A percentile compares a stretch with the other conserved stretches of the same genome.
Conservation (phyloP, 192 early-diverging fungal species). For the Coemansia sp. region DNA sequence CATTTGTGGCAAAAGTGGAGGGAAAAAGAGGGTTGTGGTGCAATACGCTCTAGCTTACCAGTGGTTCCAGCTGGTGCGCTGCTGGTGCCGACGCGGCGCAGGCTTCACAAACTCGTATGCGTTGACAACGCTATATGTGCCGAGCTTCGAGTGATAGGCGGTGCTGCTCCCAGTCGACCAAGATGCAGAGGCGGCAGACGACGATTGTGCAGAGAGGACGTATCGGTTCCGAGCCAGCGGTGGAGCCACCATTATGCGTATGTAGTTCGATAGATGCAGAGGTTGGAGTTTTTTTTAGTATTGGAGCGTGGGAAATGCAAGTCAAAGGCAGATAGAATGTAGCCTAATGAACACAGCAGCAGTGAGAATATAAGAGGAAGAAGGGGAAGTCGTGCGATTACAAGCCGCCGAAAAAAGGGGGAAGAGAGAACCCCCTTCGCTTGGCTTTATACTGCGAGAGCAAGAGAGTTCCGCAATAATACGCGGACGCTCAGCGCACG, state of each 20-base stretch:
- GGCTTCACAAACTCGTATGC: conserved; percentile 71
- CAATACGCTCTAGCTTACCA: conserved; percentile 60
- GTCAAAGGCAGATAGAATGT: background rate
- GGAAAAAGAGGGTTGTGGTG: background rate
- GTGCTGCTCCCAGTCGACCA: background rate
- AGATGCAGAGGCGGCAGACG: background rate
- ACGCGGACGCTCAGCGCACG: background rate
- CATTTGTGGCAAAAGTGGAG: background rate
- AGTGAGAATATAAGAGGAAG: background rate
- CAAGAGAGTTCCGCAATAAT: background rate
- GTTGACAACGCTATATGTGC: conserved; percentile 38
- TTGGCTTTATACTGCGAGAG: background rate
- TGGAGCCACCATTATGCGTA: conserved; percentile 33
- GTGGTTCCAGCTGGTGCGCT: conserved; percentile 89
- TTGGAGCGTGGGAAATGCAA: conserved; percentile 8
- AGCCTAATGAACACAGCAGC: conserved; percentile 9
- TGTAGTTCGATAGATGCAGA: background rate
- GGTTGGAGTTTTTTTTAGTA: background rate
- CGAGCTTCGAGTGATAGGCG: conserved; percentile 20
- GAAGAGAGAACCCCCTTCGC: background rate
- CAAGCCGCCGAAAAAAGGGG: conserved; percentile 1
- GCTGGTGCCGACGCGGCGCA: conserved; percentile 68
- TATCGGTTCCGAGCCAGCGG: conserved; percentile 38
- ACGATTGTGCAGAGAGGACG: conserved; percentile 13
- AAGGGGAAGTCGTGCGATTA: background rate